Evolutionary conservation across 2,329 filamentous ascomycete genomes (phyloP), one percentile per base, ranked within the genome.

Genomic region (Lachnellula willkommii): DNA sequence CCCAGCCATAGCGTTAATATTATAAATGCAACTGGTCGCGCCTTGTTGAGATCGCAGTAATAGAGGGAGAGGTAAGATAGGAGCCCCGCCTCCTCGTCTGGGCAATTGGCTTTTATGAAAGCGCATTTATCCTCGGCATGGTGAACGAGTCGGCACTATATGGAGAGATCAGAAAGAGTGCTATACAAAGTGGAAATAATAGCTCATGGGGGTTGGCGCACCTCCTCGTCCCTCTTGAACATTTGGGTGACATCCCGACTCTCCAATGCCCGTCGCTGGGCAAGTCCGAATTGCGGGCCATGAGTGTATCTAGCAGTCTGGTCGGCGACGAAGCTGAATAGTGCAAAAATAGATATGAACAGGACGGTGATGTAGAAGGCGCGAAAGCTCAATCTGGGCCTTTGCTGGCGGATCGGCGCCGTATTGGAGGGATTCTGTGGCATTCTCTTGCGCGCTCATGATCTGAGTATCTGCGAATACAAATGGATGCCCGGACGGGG

Each of bases 21-120:
- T 22, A 77, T 69, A 67, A 99, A 95, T n/a, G 89, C 90, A 47
- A 95, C 61, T 1, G 88, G 85, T 68, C 90, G 86, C 14, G 78
- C 83, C 53, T 82, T 73, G 53, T 78, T 77, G 36, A 95, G 77
- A 45, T 77, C 75, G 78, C 94, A 99, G 73, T 96, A 99, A 77
- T 96, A 99, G 53, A 97, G 78, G 20, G 85, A 80, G 47, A 97
- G 82, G 73, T 99, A 99, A 26, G 90, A 88, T 56, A 96, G 75
- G 60, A 97, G 81, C 32, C 94, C 93, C 53, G 92, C 89, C 73
- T 96, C 89, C 69, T 96, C 90, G 66, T 95, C 90, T 36, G 81
- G 78, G 72, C 94, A 99, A 71, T 96, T 88, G 55, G 79, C 77
- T 63, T 79, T 83, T 56, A 97, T 84, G 72, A 94, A 97, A 63